Base-by-base conservation (phyloP, 2,329 filamentous ascomycete species). In the Colletotrichum godetiae region DNA sequence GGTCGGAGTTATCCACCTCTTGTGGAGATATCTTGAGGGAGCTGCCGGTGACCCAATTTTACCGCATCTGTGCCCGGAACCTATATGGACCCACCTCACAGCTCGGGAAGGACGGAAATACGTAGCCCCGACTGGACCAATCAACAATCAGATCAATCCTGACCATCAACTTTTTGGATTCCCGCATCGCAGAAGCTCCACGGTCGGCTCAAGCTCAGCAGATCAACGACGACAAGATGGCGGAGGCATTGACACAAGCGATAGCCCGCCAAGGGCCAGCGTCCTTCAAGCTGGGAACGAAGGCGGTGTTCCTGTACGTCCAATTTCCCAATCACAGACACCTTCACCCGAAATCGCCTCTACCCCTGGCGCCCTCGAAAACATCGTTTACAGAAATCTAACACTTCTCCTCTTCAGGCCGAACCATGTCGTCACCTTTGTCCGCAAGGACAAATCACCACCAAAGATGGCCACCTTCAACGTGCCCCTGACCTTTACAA, bases 401-500 rank as follows among this genome's bases (percentile, higher is more conserved):
- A 68, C 31, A 24, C 73, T 31, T 52, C 19, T 55, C 56, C 29
- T 13, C 63, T 10, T 24, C 79, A 98, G 95, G 73, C 96, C 96
- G 65, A 91, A 93, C 80, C 94, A 97, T 85, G 90, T 91, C 76
- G 87, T 98, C 80, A 92, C 93, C 74, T 90, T 98, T 79, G 87
- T 97, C 78, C 93, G 88, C 77, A 93, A 92, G 72, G 90, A 91
- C 35, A 88, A 90, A 77, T 89, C 94, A 67, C 92, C 94, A 8
- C 91, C 95, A 24, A 93, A 92, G 82, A 95, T 94, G 82, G 97
- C 96, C 75, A 93, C 92, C 78, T 99, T 99, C 90, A 89, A 92
- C 79, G 96, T 98, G 37, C 97, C 97, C 12, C 89, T 98, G 78
- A 92, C 90, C 78, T 95, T 98, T 88, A 97, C 95, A 88, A 99